Evolutionary conservation across 805 yeast genomes (phyloP).

Genomic region (Lachancea sp.): DNA sequence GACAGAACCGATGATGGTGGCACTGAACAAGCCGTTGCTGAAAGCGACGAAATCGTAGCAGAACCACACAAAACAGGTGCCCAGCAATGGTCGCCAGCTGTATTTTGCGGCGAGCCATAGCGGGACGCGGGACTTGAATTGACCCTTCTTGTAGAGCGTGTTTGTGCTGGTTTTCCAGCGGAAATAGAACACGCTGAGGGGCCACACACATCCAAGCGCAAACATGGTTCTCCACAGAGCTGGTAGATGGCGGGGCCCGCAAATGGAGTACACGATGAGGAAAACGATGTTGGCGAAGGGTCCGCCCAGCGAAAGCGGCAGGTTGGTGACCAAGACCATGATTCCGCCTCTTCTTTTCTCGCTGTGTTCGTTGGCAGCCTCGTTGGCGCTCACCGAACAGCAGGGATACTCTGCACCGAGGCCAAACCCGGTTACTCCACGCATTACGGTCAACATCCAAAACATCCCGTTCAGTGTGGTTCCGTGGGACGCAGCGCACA

Average conservation of each 20-base stretch:
- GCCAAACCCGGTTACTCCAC: conserved; percentile 76
- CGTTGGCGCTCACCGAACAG: conserved; percentile 60
- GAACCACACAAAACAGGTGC: conserved; percentile 74
- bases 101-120: conserved; percentile 54
- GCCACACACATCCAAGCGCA: conserved; percentile 62
- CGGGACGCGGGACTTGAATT: conserved; percentile 52
- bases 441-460: conserved; percentile 67
- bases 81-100: conserved; percentile 63
- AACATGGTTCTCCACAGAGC: conserved; percentile 68
- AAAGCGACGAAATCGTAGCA: conserved; percentile 74
- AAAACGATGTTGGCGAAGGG: conserved; percentile 68
- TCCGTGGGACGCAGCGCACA: conserved; percentile 71
- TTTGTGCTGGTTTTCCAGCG: conserved; percentile 65
- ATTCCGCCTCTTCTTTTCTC: conserved; percentile 58
- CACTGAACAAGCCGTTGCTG: conserved; percentile 69
- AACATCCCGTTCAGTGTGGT: conserved; percentile 52
- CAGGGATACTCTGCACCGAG: conserved; percentile 75
- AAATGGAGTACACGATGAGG: conserved; percentile 58
- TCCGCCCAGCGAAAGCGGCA: conserved; percentile 70
- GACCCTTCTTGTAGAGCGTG: conserved; percentile 54
- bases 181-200: conserved; percentile 64
- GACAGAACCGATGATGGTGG: conserved; percentile 52
- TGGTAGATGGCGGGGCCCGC: conserved; percentile 39
- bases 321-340: conserved; percentile 60
- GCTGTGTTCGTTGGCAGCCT: conserved; percentile 62